Evolutionary conservation across 2,329 filamentous ascomycete species (phyloP), one percentile per base, ranked within the genome.

Genomic region (Raffaelea arxii): DNA sequence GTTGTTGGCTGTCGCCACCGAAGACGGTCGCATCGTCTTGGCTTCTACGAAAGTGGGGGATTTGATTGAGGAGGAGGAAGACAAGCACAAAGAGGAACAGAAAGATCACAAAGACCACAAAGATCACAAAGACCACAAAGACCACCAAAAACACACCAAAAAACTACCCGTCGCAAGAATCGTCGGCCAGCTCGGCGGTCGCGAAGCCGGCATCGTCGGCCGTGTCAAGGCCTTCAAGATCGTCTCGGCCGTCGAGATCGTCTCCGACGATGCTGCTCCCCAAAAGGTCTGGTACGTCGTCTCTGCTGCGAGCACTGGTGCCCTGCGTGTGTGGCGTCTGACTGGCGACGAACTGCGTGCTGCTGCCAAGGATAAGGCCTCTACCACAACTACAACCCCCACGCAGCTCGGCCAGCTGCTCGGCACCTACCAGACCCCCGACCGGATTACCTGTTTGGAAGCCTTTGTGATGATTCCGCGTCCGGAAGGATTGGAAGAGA

Each of bases 191-290:
- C 62, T 97, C 11, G 91, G 90, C 36, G 90, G 90, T 12, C 79
- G 77, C 54, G 72, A 77, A 25, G 74, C 72, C 2, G 83, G 81
- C 1, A 74, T 92, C 43, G 66, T 68, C 3, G 76, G 79, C 11
- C 80, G 92, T 44, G 81, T 97, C 62, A 98, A 97, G 67, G 90
- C 95, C 59, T 96, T 97, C 62, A 76, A 80, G 49, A 66, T 89
- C 27, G 56, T 92, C 42, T 62, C 64, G 43, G 62, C 66, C 35
- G 57, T 62, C 37, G 58, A 61, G 21, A 19, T 37, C 10, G 36
- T 12, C 0, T 59, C 12, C 21, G 16, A 18, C 19, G 21, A 27
- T 30, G 14, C 25, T 32, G 23, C 18, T 23, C 30, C 18, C 35
- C 48, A 48, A 14, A 36, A 40, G 38, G 51, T 73, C 73, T 62